These are phyloP conservation scores for Verticillium tricorpus DNA, from an alignment of 2,329 filamentous ascomycete species.

Conservation along the genomic window DNA sequence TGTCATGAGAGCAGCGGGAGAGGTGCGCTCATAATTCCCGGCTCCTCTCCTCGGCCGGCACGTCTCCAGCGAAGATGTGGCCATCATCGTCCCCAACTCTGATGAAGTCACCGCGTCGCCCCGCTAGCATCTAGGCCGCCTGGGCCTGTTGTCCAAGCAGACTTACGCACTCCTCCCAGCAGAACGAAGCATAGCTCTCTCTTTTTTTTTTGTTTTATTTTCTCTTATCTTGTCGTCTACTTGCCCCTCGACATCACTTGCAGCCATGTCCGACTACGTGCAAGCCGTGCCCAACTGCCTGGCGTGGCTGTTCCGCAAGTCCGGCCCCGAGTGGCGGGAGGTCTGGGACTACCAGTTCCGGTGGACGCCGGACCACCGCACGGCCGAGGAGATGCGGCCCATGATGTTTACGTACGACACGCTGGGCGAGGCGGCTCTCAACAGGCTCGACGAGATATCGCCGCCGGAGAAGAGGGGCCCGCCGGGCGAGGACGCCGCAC, in stretches of 20 bases:
- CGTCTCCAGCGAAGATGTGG: neutral
- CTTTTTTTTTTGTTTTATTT: too few relatives aligned
- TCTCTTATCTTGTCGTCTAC: too few relatives aligned
- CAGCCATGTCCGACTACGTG: neutral
- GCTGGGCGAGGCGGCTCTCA: constrained; percentile 61
- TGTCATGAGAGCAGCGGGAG: neutral
- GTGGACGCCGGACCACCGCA: constrained; percentile 62
- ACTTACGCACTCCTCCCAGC: too few relatives aligned
- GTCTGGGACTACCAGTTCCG: constrained; percentile 65
- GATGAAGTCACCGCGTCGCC: neutral
- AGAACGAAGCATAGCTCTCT: too few relatives aligned
- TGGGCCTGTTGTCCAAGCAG: neutral
- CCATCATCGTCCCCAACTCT: neutral
- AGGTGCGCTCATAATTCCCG: neutral
- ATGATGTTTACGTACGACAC: constrained; percentile 65
- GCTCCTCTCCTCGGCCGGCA: too few relatives aligned
- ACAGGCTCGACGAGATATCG: constrained; percentile 58
- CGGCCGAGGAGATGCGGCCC: constrained; percentile 52
- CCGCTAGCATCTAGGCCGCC: neutral
- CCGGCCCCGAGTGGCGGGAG: constrained; percentile 13
- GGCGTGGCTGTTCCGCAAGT: constrained; percentile 9
- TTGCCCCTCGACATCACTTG: too few relatives aligned
- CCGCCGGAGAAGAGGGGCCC: constrained; percentile 32
- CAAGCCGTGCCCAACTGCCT: constrained; percentile 1
- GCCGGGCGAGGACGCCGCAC: constrained; percentile 21